Evolutionary conservation across 352 stramenopile genomes (phyloP).

Genomic region (Globisporangium okanoganense): DNA sequence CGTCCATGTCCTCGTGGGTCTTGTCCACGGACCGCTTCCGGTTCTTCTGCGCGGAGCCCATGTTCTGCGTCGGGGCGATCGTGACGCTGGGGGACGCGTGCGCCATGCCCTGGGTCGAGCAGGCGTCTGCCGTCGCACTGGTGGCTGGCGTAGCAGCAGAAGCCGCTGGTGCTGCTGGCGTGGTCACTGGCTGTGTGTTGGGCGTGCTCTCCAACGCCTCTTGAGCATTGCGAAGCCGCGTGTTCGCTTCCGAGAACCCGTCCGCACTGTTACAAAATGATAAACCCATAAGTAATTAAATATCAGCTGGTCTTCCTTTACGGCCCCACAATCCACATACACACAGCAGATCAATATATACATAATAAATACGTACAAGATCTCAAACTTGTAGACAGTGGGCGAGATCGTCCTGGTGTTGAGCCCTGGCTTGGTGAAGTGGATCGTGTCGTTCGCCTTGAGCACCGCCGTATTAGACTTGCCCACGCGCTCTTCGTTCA

Average conservation of each 20-base stretch:
- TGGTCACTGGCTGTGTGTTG: not conserved
- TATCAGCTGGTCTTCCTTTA: too few species aligned
- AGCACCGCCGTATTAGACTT: slow-evolving; percentile 31
- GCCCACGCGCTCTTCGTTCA: slow-evolving; percentile 58
- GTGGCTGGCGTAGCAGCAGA: not conserved
- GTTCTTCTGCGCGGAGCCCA: not conserved
- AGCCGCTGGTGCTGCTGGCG: not conserved
- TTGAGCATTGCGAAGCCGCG: slow-evolving; percentile 2
- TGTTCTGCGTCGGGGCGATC: not conserved
- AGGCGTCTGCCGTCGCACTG: too few species aligned
- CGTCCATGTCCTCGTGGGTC: not conserved
- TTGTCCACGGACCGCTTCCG: not conserved
- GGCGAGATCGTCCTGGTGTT: slow-evolving; percentile 25
- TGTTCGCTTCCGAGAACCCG: slow-evolving; percentile 2
- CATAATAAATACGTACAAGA: slow-evolving; percentile 34
- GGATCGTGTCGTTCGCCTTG: slow-evolving; percentile 43
- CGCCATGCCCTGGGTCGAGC: not conserved
- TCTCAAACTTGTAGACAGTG: slow-evolving; percentile 63
- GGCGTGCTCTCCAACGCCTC: not conserved
- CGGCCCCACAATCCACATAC: not conserved
- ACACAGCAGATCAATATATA: not conserved
- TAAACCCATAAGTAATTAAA: too few species aligned
- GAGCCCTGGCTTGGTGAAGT: slow-evolving; percentile 63
- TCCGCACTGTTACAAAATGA: not conserved
- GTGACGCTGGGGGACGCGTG: not conserved